Base-by-base conservation (phyloP, 176 grass and related monocot species). In the Otatea glauca region DNA sequence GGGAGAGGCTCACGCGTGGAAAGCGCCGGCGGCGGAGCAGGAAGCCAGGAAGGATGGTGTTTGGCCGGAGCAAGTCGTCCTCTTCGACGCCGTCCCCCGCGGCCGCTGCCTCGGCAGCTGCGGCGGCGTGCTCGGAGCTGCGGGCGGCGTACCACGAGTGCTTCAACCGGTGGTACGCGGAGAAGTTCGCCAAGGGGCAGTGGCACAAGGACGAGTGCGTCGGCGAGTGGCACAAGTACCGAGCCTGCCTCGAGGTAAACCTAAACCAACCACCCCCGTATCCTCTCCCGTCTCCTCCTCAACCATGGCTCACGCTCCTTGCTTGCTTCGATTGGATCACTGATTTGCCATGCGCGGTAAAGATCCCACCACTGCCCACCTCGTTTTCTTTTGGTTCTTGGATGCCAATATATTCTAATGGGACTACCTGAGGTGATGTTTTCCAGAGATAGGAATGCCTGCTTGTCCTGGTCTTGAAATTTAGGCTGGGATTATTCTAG, bases 111-210 rank as follows among this genome's bases (percentile, higher is more conserved):
- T 90, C 86, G 0, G 48, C 70, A 4, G 67, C 89, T 2, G 96
- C 92, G 14, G 76, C 91, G 5, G 86, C 93, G 5, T 98, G 96
- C 81, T 87, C 87, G 72, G 77, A 90, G 29, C 81, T 98, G 11
- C 89, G 89, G 42, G 81, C 85, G 23, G 91, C 89, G 62, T 98
- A 98, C 83, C 96, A 98, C 78, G 89, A 98, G 73, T 98, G 91
- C 91, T 95, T 98, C 93, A 95, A 98, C 69, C 83, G 89, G 68
- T 98, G 96, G 96, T 98, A 98, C 84, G 80, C 89, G 17, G 96
- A 98, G 9, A 93, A 98, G 89, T 98, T 98, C 81, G 90, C 96
- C 35, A 95, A 98, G 83, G 96, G 93, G 6, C 89, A 95, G 76
- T 95, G 93, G 88, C 84, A 98, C 43, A 92, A 83, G 70, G 96